Evolutionary conservation across 768 basidiomycete genomes (phyloP), one percentile per base, ranked within the genome.

Genomic region (Termitomyces sp.): DNA sequence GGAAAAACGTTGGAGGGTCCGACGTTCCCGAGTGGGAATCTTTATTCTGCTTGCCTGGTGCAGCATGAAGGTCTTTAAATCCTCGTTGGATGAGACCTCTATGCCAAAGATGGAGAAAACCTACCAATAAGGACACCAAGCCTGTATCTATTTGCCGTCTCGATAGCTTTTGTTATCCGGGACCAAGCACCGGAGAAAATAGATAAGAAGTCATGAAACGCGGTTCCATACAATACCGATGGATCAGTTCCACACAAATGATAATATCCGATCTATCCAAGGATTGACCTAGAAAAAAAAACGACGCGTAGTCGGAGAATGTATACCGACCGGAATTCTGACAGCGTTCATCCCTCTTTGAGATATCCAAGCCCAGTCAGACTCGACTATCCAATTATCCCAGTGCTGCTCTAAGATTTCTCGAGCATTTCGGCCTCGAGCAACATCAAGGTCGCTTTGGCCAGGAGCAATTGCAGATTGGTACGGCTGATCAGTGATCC

Each of bases 51-150:
- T 87, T 89, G 9, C 89, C 89, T 0, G 88, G 86, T 0, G 86
- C 88, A 20, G 87, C 83, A 61, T 90, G 89, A 4, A 91, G 76
- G 69, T 90, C 89, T 88, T 59, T 0, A 34, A 16, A 24, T 27
- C 20, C 18, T 31, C 24, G 5, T 31, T 22, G 9, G 11, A 49
- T 36, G 5, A 39, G 9, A 4, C 3, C 13, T n/a, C 1, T 18
- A 6, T 12, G 12, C 1, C n/a, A 18, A n/a, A 8, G 11, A 30
- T 20, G 2, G 20, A 44, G 2, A 44, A 20, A 51, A 36, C 67
- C 77, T 12, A 87, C 87, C 88, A 49, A 93, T 75, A 18, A 93
- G 73, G 18, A 93, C 88, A 3, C 91, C 89, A n/a, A 94, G 76
- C 18, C 82, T 81, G 64, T 80, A 73, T 9, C 64, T 66, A 34